These are phyloP conservation scores for Nitzschia palea DNA, from an alignment of 108 stramenopile genomes.

Conservation along the genomic window DNA sequence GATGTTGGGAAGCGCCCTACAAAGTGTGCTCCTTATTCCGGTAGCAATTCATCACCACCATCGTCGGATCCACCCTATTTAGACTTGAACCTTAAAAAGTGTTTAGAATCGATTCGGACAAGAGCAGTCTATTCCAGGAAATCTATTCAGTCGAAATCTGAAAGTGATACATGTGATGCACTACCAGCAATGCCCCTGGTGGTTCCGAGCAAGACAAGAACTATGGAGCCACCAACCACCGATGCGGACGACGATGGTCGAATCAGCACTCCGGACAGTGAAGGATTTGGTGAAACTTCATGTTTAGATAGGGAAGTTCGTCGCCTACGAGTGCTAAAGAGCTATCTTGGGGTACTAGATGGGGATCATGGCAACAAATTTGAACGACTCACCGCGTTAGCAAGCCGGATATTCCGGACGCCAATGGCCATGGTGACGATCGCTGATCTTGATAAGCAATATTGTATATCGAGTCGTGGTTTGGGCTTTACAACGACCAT, in stretches of 20 bases:
- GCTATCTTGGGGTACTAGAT: constrained; percentile 62
- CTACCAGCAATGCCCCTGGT: neutral
- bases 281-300: constrained; percentile 14
- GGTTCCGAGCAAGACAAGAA: neutral
- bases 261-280: constrained; percentile 4
- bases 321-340: constrained; percentile 57
- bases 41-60: neutral
- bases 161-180: neutral
- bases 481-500: constrained; percentile 52
- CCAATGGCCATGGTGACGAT: constrained; percentile 71
- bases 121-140: neutral
- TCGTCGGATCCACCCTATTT: neutral
- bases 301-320: constrained; percentile 56
- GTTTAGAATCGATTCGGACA: constrained; percentile 2
- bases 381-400: constrained; percentile 50
- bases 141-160: neutral
- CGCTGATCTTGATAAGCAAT: constrained; percentile 68
- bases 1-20: neutral
- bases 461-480: constrained; percentile 70
- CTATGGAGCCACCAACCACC: too few relatives aligned
- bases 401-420: constrained; percentile 53
- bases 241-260: neutral
- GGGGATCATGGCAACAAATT: constrained; percentile 56
- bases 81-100: constrained; percentile 6
- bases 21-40: neutral